Evolutionary conservation across 441 rosid species (phyloP).

Genomic region (Manihot esculenta): DNA sequence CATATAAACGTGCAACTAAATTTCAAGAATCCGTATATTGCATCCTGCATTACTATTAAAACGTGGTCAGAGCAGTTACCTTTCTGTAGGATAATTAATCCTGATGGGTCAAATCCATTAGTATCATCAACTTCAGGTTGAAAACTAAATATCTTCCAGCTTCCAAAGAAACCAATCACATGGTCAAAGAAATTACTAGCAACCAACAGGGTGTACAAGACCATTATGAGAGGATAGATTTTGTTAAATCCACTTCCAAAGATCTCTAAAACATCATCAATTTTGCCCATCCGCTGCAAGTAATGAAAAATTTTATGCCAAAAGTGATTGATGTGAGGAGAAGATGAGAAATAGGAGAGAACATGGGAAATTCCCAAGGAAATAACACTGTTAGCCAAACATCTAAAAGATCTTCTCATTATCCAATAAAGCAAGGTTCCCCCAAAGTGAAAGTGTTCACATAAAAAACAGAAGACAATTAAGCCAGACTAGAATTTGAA

Average conservation of each 20-base stretch:
- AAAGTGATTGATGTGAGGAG: slow-evolving; percentile 6
- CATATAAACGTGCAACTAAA: not conserved
- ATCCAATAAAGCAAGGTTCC: not conserved
- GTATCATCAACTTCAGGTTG: slow-evolving; percentile 81
- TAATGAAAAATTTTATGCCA: slow-evolving; percentile 14
- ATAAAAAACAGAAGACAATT: no score
- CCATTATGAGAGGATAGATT: slow-evolving; percentile 99
- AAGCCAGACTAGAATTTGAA: slow-evolving; percentile 1
- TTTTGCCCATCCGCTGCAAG: slow-evolving; percentile 92
- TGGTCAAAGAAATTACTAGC: slow-evolving; percentile 95
- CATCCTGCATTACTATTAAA: not conserved
- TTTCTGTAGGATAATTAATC: slow-evolving; percentile 81
- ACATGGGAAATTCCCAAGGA: not conserved
- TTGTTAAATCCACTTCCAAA: slow-evolving; percentile 82
- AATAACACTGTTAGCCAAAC: not conserved
- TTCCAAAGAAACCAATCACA: slow-evolving; percentile 83
- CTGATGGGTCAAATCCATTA: slow-evolving; percentile 95
- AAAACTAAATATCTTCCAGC: slow-evolving; percentile 85
- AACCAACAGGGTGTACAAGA: slow-evolving; percentile 81
- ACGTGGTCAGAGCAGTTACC: slow-evolving; percentile 40
- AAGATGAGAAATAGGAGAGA: not conserved
- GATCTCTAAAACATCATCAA: slow-evolving; percentile 78
- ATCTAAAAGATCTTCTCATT: not conserved
- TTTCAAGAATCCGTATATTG: not conserved
- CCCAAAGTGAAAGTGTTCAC: not conserved